These are phyloP conservation scores for Salix suchowensis DNA, from an alignment of 345 rosid species.

Conservation along the genomic window DNA sequence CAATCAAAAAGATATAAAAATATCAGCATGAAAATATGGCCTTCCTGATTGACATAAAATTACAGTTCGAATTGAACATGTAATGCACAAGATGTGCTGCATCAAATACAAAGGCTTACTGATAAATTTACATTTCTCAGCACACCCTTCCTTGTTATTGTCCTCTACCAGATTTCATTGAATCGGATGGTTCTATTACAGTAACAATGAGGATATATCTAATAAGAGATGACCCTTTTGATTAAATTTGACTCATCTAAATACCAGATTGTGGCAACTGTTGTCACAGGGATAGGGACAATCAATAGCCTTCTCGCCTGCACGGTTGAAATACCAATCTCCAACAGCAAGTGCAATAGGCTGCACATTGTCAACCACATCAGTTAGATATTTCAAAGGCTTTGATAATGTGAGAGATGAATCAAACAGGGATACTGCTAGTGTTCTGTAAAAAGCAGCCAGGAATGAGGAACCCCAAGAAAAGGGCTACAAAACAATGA, in stretches of 20 bases:
- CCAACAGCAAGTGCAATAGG: conserved; percentile 84
- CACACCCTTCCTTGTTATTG: conserved; percentile 23
- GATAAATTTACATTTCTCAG: conserved; percentile 21
- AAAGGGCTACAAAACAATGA: not conserved
- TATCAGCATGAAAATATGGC: not conserved
- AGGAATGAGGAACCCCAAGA: not conserved
- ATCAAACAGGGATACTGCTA: not conserved
- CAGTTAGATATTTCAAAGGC: not conserved
- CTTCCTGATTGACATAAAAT: not conserved
- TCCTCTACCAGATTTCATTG: conserved; percentile 16
- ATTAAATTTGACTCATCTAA: conserved; percentile 35
- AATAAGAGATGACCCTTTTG: not conserved
- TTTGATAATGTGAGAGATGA: not conserved
- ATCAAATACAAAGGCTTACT: conserved; percentile 11
- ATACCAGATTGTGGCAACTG: conserved; percentile 87
- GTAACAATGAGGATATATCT: not conserved
- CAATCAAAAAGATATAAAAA: not conserved
- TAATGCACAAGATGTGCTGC: not conserved
- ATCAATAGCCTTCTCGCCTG: conserved; percentile 57
- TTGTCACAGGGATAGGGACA: conserved; percentile 90
- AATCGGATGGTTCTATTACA: conserved; percentile 10
- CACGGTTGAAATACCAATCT: conserved; percentile 87
- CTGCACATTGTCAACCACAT: conserved; percentile 35
- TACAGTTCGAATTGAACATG: not conserved
- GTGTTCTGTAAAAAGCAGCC: not conserved